phyloP scores from a whole-genome alignment of 2,329 filamentous ascomycete genomes.

The Cordyceps militaris region DNA sequence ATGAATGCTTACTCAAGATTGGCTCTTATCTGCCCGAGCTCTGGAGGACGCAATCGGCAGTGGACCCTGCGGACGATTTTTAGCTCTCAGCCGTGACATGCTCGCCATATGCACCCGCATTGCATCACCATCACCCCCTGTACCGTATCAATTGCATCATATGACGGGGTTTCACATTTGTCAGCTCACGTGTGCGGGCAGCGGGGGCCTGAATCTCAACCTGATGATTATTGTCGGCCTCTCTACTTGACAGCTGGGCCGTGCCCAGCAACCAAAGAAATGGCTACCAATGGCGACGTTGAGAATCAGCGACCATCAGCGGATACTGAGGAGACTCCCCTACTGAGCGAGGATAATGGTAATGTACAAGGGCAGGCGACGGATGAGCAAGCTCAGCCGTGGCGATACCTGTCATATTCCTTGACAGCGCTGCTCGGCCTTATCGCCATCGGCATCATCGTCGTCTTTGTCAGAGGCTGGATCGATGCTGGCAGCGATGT shows the following conservation, averaged over 20 bases:
- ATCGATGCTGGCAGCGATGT: conserved; percentile 35
- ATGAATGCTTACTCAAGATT: background rate
- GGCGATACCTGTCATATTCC: background rate
- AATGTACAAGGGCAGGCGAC: background rate
- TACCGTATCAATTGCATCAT: background rate
- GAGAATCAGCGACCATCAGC: background rate
- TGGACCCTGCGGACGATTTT: background rate
- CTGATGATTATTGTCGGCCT: background rate
- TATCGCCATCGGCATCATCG: background rate
- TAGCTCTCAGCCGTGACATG: background rate
- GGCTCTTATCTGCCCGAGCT: background rate
- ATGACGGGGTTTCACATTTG: background rate
- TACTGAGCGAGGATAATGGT: background rate
- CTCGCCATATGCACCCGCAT: conserved; percentile 11
- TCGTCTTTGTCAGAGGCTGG: conserved; percentile 39
- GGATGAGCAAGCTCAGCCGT: background rate
- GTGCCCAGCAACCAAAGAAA: background rate
- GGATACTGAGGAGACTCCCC: background rate
- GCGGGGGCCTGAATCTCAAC: background rate
- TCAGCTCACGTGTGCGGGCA: background rate
- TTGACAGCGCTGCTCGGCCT: background rate
- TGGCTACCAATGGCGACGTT: background rate
- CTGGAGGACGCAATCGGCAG: background rate
- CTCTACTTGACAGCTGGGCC: background rate
- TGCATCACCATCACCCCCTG: conserved; percentile 4